A percentile compares a stretch with the other conserved stretches of the same genome.
Evolutionary conservation across 176 grass and related monocot species (phyloP).

Genomic region (Aechmea fasciata): DNA sequence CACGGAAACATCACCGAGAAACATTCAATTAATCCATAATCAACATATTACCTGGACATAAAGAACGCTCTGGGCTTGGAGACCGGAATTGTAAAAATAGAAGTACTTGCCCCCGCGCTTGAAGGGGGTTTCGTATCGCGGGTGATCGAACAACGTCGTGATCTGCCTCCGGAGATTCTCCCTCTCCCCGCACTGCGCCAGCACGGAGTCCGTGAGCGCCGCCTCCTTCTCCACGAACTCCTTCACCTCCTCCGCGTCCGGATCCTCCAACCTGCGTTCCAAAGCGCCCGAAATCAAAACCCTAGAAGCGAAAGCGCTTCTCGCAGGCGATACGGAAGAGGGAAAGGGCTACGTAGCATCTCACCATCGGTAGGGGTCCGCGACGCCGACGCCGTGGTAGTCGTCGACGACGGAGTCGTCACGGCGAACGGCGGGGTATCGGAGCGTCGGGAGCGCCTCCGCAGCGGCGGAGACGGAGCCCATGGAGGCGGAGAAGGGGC

Average conservation of each 20-base stretch:
- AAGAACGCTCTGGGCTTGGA: constrained; percentile 94
- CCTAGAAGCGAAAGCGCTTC: background rate
- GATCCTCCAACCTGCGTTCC: constrained; percentile 71
- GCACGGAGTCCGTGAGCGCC: constrained; percentile 54
- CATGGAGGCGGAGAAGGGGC: constrained; percentile 29
- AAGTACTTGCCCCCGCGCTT: constrained; percentile 77
- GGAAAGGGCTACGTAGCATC: background rate
- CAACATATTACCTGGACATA: constrained; percentile 55
- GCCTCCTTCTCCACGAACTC: constrained; percentile 70
- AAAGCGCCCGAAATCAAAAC: background rate
- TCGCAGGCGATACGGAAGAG: background rate
- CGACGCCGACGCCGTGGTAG: constrained; percentile 53
- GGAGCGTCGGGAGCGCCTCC: constrained; percentile 20
- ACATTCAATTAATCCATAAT: background rate
- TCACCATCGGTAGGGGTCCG: constrained; percentile 86
- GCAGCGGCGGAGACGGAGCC: constrained; percentile 21
- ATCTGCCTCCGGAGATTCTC: constrained; percentile 49
- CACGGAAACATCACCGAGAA: background rate
- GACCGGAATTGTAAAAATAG: constrained; percentile 78
- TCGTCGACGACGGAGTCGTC: constrained; percentile 53
- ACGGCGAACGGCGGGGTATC: constrained; percentile 48
- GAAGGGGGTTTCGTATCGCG: constrained; percentile 64
- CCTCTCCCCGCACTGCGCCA: constrained; percentile 43
- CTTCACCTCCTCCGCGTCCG: constrained; percentile 76
- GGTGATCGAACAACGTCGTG: constrained; percentile 64